Conservation (phyloP, 371 early-diverging fungal genomes). For the Apophysomyces ossiformis region DNA sequence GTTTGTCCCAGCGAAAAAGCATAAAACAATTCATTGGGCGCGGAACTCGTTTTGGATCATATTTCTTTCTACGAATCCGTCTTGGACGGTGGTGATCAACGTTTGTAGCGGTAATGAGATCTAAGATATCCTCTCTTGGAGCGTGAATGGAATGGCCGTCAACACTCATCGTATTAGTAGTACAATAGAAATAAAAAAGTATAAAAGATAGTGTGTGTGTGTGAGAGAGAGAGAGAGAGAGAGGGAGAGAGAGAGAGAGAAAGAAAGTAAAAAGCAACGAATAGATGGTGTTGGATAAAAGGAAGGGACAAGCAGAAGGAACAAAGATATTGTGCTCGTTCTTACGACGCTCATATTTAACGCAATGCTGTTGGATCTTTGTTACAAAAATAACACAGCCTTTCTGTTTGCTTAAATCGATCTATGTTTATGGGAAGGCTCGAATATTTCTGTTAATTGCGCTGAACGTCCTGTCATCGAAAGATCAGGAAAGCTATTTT, state of each 20-base stretch:
- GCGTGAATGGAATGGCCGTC: not conserved
- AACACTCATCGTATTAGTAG: not conserved
- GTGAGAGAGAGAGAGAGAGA: too few relatives aligned
- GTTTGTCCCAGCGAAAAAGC: slow-evolving; percentile 1
- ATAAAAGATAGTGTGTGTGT: too few relatives aligned
- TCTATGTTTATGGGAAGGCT: not conserved
- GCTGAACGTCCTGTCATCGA: not conserved
- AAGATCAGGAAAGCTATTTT: not conserved
- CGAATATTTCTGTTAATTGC: not conserved
- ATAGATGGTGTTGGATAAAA: not conserved
- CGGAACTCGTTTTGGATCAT: not conserved
- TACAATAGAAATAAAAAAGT: too few relatives aligned
- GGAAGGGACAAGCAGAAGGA: not conserved
- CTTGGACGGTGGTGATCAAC: not conserved
- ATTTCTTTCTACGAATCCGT: not conserved
- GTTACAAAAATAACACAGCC: slow-evolving; percentile 2
- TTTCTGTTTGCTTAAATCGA: not conserved
- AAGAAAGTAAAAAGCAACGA: not conserved
- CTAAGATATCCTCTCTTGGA: not conserved
- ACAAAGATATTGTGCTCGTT: not conserved
- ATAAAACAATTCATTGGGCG: slow-evolving; percentile 12
- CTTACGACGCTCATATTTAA: slow-evolving; percentile 2
- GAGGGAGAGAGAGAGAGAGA: too few relatives aligned
- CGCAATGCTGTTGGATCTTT: not conserved
- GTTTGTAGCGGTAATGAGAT: not conserved